These are phyloP conservation scores for Plantago rigida DNA, from an alignment of 305 asterid species.

Conservation along the genomic window DNA sequence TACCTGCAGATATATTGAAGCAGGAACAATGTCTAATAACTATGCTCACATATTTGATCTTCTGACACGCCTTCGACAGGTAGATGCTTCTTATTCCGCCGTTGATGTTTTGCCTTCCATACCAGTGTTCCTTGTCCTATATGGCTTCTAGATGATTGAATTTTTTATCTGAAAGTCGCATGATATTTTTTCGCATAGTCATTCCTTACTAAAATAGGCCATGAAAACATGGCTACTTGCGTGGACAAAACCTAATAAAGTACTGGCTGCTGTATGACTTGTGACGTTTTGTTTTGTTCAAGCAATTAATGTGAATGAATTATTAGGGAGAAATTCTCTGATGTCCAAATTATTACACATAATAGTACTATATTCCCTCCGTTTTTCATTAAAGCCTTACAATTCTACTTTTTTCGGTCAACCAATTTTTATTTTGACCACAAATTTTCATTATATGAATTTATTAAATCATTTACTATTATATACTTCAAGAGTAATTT, in stretches of 20 bases:
- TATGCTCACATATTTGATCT: constrained; percentile 94
- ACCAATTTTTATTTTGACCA: too few species aligned
- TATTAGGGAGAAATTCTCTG: too few species aligned
- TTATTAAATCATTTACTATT: too few species aligned
- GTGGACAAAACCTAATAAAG: too few species aligned
- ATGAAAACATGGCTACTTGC: neutral
- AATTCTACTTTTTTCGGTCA: too few species aligned
- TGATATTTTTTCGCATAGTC: neutral
- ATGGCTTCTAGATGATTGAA: neutral
- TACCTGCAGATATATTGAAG: constrained; percentile 59
- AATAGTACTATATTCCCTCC: too few species aligned
- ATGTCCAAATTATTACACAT: too few species aligned
- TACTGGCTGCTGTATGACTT: neutral
- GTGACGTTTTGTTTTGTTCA: too few species aligned
- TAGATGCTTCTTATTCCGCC: constrained; percentile 23
- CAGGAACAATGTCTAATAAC: constrained; percentile 71
- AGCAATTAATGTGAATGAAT: neutral
- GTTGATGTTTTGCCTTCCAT: constrained; percentile 11
- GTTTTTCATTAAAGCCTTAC: too few species aligned
- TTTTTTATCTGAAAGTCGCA: neutral
- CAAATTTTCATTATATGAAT: too few species aligned
- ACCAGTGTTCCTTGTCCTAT: neutral
- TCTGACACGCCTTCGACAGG: constrained; percentile 92
- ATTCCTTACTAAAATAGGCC: neutral
- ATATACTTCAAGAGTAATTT: too few species aligned